A percentile compares a stretch with the other conserved stretches of the same genome.
Conservation (phyloP, 2,329 filamentous ascomycete genomes). For the Tolypocladium tundrense region DNA sequence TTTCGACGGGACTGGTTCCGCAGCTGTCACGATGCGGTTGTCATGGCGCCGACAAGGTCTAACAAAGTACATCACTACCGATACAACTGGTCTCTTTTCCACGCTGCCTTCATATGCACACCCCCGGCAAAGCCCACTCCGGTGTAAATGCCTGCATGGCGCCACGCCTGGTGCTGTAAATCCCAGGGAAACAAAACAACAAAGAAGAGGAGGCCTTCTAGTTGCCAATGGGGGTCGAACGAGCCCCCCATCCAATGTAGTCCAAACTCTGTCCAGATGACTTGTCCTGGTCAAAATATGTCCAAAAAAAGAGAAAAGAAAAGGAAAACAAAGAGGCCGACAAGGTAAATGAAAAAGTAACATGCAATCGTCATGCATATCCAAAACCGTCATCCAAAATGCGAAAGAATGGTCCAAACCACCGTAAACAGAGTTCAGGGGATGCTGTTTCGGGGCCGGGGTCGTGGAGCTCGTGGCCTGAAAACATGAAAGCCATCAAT, state of each 20-base stretch:
- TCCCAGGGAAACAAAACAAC: neutral
- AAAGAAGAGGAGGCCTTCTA: neutral
- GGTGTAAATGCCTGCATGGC: neutral
- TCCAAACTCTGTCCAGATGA: neutral
- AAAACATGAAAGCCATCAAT: neutral
- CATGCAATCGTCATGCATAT: neutral
- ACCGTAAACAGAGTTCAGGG: neutral
- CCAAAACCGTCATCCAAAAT: neutral
- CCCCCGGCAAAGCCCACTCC: neutral
- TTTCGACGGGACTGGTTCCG: neutral
- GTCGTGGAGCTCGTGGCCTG: neutral
- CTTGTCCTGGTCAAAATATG: neutral
- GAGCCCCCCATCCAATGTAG: neutral
- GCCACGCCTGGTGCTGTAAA: constrained; percentile 5
- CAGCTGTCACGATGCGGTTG: neutral
- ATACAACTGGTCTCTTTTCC: neutral
- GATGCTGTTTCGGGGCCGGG: neutral
- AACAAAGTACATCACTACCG: neutral
- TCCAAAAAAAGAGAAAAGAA: neutral
- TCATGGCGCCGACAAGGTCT: neutral
- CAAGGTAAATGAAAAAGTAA: neutral
- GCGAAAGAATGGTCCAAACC: neutral
- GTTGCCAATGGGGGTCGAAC: neutral
- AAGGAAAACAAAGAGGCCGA: neutral
- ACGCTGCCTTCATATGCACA: neutral